Evolutionary conservation across 2,329 filamentous ascomycete species (phyloP).

Genomic region (Aureobasidium sp.): DNA sequence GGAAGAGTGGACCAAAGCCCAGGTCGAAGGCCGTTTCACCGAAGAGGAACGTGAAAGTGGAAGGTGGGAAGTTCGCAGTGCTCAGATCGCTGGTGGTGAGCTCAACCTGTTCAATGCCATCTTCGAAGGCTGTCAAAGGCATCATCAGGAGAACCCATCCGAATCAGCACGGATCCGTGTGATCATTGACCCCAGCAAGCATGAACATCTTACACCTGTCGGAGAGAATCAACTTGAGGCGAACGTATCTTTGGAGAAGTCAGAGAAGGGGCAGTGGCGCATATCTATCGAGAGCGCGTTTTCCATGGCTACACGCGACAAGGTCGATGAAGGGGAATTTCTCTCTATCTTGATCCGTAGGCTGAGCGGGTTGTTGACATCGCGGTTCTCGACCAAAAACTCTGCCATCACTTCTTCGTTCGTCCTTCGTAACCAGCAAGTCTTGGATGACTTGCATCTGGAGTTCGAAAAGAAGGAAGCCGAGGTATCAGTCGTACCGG

Average conservation of each 20-base stretch:
- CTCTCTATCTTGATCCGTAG: slow-evolving; percentile 65
- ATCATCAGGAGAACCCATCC: slow-evolving; percentile 54
- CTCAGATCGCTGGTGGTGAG: slow-evolving; percentile 49
- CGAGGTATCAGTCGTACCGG: slow-evolving; percentile 35
- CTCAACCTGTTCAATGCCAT: slow-evolving; percentile 54
- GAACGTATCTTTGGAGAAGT: slow-evolving; percentile 52
- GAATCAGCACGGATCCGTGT: slow-evolving; percentile 62
- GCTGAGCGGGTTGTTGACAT: slow-evolving; percentile 62
- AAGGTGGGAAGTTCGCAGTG: slow-evolving; percentile 70
- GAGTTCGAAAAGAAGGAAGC: slow-evolving; percentile 5
- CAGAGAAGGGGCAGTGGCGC: slow-evolving; percentile 46
- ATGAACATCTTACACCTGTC: slow-evolving; percentile 26
- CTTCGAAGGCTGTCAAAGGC: slow-evolving; percentile 59
- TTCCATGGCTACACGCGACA: slow-evolving; percentile 64
- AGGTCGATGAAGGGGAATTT: slow-evolving; percentile 63
- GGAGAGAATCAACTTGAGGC: slow-evolving; percentile 56
- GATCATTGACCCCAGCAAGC: slow-evolving; percentile 52
- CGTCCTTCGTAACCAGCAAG: slow-evolving; percentile 68
- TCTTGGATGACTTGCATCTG: slow-evolving; percentile 56
- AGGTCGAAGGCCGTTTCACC: slow-evolving; percentile 74
- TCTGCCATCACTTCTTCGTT: slow-evolving; percentile 55
- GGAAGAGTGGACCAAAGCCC: slow-evolving; percentile 80
- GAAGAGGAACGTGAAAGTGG: slow-evolving; percentile 74
- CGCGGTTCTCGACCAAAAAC: slow-evolving; percentile 61
- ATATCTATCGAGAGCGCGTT: slow-evolving; percentile 56